These are phyloP conservation scores for Trichophyton verrucosum DNA, from an alignment of 2,329 filamentous ascomycete species.

Conservation along the genomic window DNA sequence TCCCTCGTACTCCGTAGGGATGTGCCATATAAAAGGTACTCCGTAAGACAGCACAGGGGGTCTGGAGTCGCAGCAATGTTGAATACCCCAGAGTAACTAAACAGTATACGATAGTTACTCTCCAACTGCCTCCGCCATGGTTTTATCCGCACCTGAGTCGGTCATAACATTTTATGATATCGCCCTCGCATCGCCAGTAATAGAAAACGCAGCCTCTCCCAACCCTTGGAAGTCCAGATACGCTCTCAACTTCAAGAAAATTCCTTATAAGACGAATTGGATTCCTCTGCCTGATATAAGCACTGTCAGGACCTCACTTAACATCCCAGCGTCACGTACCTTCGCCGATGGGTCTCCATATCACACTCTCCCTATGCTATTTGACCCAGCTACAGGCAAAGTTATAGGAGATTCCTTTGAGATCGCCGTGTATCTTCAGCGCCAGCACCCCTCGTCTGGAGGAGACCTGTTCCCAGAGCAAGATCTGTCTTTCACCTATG, in stretches of 20 bases:
- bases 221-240: conserved; percentile 41
- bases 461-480: conserved; percentile 3
- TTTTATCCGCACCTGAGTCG: background rate
- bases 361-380: conserved; percentile 48
- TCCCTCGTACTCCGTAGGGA: background rate
- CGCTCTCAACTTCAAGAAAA: conserved; percentile 39
- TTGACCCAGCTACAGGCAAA: conserved; percentile 33
- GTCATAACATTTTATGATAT: conserved; percentile 39
- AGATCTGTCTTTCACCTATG: background rate
- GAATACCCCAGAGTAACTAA: too few species aligned
- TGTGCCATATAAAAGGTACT: background rate
- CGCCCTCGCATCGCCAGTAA: conserved; percentile 24
- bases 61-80: too few species aligned
- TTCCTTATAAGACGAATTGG: conserved; percentile 42
- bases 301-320: conserved; percentile 36
- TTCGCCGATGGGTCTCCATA: conserved; percentile 46
- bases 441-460: conserved; percentile 20
- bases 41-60: too few species aligned
- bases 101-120: too few species aligned
- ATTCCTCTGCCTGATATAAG: conserved; percentile 42
- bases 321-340: conserved; percentile 40
- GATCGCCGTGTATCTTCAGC: conserved; percentile 49
- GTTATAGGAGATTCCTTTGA: conserved; percentile 52
- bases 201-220: conserved; percentile 25
- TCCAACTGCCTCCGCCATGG: background rate